Conservation (phyloP, 768 basidiomycete species). For the Podaxis rugospora region DNA sequence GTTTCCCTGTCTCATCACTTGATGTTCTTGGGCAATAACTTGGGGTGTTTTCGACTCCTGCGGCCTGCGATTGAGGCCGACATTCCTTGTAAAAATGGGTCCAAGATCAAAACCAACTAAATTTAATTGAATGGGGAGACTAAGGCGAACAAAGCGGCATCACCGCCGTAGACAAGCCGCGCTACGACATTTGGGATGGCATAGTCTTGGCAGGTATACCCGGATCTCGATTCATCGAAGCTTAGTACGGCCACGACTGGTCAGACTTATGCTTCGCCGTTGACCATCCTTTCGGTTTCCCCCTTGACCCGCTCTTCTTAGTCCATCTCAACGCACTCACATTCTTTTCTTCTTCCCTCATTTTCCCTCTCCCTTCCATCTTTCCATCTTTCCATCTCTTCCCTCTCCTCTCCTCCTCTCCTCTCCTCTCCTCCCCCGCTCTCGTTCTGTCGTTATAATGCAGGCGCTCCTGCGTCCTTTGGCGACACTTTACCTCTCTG, state of each 20-base stretch:
- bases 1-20: neutral
- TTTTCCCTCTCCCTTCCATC: neutral
- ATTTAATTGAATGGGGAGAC: neutral
- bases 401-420: neutral
- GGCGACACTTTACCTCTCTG: conserved; percentile 8
- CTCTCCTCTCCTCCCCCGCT: neutral
- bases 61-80: too few relatives aligned
- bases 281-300: neutral
- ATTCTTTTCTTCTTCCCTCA: neutral
- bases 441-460: conserved; percentile 9
- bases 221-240: neutral
- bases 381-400: conserved; percentile 1
- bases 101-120: neutral
- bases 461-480: conserved; percentile 10
- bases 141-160: neutral
- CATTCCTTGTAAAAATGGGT: neutral
- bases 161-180: neutral
- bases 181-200: neutral
- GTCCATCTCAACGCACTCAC: neutral
- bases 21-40: neutral
- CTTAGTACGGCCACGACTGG: neutral
- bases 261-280: neutral
- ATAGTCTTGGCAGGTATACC: conserved; percentile 4
- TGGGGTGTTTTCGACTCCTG: neutral
- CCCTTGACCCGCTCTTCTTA: neutral